Evolutionary conservation across 2,329 filamentous ascomycete species (phyloP).

Genomic region (Daldinia eschscholtzii): DNA sequence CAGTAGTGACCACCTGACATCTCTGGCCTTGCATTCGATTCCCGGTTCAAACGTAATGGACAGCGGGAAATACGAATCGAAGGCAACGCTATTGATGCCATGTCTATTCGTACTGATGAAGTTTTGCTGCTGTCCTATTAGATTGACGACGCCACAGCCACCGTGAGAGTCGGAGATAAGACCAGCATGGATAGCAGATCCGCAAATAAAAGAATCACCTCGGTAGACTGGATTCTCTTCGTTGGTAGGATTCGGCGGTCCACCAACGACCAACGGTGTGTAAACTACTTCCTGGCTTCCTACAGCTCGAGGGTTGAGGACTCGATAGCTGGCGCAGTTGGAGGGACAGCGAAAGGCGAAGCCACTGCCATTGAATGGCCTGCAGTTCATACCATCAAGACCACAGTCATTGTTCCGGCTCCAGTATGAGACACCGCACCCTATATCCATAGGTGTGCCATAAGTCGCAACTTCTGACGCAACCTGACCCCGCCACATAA

Average conservation of each 20-base stretch:
- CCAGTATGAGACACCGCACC: conserved; percentile 80
- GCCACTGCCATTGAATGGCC: conserved; percentile 77
- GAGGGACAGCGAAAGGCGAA: conserved; percentile 82
- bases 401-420: conserved; percentile 77
- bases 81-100: conserved; percentile 80
- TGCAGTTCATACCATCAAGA: conserved; percentile 78
- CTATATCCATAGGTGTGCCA: conserved; percentile 73
- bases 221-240: conserved; percentile 75
- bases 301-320: conserved; percentile 80
- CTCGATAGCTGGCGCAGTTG: conserved; percentile 73
- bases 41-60: conserved; percentile 81
- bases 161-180: conserved; percentile 78
- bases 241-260: conserved; percentile 61
- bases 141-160: conserved; percentile 83
- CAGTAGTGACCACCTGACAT: conserved; percentile 87
- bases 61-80: conserved; percentile 90
- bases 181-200: conserved; percentile 85
- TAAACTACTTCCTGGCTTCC: conserved; percentile 77
- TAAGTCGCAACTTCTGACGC: conserved; percentile 74
- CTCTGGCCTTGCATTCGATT: conserved; percentile 76
- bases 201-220: conserved; percentile 89
- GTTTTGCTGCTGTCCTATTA: conserved; percentile 75
- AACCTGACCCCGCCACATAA: conserved; percentile 73
- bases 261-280: conserved; percentile 75
- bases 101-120: conserved; percentile 76